Evolutionary conservation across 441 rosid genomes (phyloP).

Genomic region (Adansonia gregorii): DNA sequence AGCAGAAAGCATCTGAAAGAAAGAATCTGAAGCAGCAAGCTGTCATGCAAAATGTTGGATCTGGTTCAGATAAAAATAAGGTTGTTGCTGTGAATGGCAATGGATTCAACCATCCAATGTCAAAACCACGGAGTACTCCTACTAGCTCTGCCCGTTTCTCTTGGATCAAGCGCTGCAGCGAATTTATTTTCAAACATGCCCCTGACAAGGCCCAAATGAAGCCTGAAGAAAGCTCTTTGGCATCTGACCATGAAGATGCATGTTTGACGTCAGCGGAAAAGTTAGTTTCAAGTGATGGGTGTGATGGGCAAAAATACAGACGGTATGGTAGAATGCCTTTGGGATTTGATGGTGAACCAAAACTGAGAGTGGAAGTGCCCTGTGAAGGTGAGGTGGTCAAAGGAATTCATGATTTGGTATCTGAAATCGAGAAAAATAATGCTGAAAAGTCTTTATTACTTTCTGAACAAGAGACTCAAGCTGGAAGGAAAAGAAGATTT

Average conservation of each 20-base stretch:
- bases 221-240: slow-evolving; percentile 35
- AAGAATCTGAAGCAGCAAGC: slow-evolving; percentile 46
- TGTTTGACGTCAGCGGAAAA: slow-evolving; percentile 26
- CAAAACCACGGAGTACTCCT: slow-evolving; percentile 39
- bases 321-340: slow-evolving; percentile 20
- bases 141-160: slow-evolving; percentile 61
- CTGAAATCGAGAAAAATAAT: slow-evolving; percentile 34
- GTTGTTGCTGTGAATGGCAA: slow-evolving; percentile 40
- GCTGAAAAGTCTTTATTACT: slow-evolving; percentile 32
- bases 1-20: slow-evolving; percentile 56
- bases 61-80: slow-evolving; percentile 36
- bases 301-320: slow-evolving; percentile 26
- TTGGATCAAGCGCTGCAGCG: slow-evolving; percentile 76
- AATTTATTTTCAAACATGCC: slow-evolving; percentile 66
- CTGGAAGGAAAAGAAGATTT: slow-evolving; percentile 63
- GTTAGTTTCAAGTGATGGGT: slow-evolving; percentile 30
- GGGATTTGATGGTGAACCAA: slow-evolving; percentile 43
- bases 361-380: slow-evolving; percentile 50
- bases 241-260: slow-evolving; percentile 35
- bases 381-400: slow-evolving; percentile 29
- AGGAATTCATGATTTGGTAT: slow-evolving; percentile 26
- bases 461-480: slow-evolving; percentile 45
- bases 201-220: slow-evolving; percentile 43
- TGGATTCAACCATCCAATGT: slow-evolving; percentile 44
- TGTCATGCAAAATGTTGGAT: slow-evolving; percentile 40